phyloP scores from a whole-genome alignment of 257 asterid species.

The Datura wrightii region DNA sequence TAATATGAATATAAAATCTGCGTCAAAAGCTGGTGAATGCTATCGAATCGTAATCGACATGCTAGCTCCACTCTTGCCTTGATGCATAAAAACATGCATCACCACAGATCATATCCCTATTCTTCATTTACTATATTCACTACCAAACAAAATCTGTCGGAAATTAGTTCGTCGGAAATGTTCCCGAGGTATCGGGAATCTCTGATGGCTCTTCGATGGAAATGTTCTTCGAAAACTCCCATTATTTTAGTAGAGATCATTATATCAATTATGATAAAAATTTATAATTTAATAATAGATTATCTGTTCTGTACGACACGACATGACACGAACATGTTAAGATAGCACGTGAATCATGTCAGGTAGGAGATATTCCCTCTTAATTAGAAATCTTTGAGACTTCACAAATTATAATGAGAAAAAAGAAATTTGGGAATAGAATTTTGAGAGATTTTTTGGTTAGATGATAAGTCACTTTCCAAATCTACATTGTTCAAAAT shows the following conservation, averaged over 20 bases:
- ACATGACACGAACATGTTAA: neutral
- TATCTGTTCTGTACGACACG: neutral
- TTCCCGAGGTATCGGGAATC: neutral
- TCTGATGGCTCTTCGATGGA: neutral
- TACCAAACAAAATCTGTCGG: too few species aligned
- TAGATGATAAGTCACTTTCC: slow-evolving; percentile 22
- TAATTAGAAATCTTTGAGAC: neutral
- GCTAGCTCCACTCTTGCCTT: neutral
- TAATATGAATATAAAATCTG: neutral
- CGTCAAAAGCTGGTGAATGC: neutral
- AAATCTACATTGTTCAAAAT: slow-evolving; percentile 9
- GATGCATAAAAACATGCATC: neutral
- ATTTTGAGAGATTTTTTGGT: neutral
- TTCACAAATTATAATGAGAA: neutral
- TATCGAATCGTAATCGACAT: neutral
- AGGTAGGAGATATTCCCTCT: neutral
- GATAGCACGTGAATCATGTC: slow-evolving; percentile 5
- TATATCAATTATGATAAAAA: neutral
- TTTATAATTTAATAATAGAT: too few species aligned
- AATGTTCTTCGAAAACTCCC: neutral
- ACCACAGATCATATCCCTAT: neutral
- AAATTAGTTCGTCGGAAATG: neutral
- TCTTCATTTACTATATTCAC: neutral
- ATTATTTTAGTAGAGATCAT: neutral
- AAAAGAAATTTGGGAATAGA: neutral